Evolutionary conservation across 2,329 filamentous ascomycete genomes (phyloP).

Genomic region (Aspergillus texensis): DNA sequence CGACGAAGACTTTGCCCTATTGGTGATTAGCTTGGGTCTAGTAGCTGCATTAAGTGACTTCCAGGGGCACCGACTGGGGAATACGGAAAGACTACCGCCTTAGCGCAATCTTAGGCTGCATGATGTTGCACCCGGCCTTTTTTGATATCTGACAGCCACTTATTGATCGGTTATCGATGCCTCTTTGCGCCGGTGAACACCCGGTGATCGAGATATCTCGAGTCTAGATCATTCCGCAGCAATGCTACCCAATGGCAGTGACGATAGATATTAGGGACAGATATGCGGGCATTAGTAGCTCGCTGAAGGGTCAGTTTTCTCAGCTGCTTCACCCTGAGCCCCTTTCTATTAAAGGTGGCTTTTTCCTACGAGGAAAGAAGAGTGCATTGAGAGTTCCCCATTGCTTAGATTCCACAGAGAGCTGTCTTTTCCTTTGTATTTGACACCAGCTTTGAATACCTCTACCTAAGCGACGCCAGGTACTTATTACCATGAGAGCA

Average conservation of each 20-base stretch:
- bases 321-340: not conserved
- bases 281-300: not conserved
- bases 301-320: not conserved
- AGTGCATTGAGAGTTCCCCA: not conserved
- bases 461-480: not conserved
- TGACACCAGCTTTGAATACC: not conserved
- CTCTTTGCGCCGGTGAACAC: not conserved
- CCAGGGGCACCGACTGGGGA: no score
- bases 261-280: not conserved
- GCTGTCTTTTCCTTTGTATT: not conserved
- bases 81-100: not conserved
- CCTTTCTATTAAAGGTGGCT: not conserved
- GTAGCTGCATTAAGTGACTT: not conserved
- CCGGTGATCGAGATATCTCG: not conserved
- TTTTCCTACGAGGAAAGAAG: not conserved
- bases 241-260: not conserved
- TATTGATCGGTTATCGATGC: not conserved
- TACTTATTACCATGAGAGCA: constrained; percentile 42
- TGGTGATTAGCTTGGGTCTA: not conserved
- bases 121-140: not conserved
- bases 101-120: not conserved
- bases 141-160: not conserved
- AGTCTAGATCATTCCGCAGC: not conserved
- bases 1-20: not conserved
- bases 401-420: not conserved